Conservation (phyloP, 345 rosid genomes). For the Salix dunnii region DNA sequence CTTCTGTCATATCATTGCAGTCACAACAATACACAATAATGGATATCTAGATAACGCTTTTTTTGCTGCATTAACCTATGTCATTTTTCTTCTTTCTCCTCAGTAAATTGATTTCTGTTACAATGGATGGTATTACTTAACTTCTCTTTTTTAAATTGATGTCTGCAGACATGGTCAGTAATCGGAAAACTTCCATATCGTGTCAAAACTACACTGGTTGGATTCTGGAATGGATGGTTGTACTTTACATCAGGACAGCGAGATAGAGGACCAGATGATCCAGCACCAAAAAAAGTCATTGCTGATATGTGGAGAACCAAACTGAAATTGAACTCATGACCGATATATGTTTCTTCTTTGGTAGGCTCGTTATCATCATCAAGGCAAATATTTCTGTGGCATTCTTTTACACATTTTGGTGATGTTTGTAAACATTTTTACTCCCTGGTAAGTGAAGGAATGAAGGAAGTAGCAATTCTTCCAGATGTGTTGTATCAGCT, state of each 20-base stretch:
- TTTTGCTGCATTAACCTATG: not conserved
- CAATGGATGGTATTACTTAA: not conserved
- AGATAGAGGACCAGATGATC: conserved; percentile 82
- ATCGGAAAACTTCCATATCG: conserved; percentile 86
- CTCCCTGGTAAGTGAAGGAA: not conserved
- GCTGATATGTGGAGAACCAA: conserved; percentile 94
- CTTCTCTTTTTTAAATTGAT: not conserved
- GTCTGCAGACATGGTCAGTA: conserved; percentile 77
- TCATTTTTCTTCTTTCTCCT: not conserved
- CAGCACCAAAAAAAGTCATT: conserved; percentile 73
- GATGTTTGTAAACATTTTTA: not conserved
- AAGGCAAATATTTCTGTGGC: not conserved
- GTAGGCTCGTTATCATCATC: not conserved
- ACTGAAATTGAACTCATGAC: conserved; percentile 51
- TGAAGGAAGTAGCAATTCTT: not conserved
- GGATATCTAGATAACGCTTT: not conserved
- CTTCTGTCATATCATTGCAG: not conserved
- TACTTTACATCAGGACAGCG: conserved; percentile 97
- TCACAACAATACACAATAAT: not conserved
- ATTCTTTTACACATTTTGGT: not conserved
- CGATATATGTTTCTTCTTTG: conserved; percentile 12
- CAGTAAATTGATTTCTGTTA: not conserved
- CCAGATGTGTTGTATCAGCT: not conserved
- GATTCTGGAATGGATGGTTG: conserved; percentile 76
- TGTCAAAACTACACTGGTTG: conserved; percentile 87